These are phyloP conservation scores for Gnomoniopsis sp. DNA, from an alignment of 2,329 filamentous ascomycete genomes.

Conservation along the genomic window DNA sequence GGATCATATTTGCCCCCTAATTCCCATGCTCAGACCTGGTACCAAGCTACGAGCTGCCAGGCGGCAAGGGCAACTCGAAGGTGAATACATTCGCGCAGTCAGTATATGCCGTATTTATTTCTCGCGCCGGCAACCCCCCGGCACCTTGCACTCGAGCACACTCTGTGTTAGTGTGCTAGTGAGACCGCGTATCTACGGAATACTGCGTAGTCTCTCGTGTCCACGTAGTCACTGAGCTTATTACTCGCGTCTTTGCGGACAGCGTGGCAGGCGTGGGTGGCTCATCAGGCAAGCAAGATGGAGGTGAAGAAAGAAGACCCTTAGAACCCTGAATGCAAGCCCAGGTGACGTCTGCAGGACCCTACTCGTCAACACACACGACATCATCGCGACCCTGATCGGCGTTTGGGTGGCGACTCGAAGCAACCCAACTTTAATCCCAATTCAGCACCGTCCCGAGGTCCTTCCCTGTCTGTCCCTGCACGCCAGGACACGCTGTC, in stretches of 20 bases:
- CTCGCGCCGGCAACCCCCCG: neutral
- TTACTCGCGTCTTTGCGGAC: neutral
- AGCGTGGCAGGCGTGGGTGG: neutral
- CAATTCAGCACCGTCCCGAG: neutral
- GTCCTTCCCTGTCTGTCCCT: too few species aligned
- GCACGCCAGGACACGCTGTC: neutral
- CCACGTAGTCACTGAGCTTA: neutral
- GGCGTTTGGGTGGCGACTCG: neutral
- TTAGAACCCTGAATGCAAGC: neutral
- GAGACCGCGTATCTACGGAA: neutral
- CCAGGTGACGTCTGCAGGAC: conserved; percentile 12
- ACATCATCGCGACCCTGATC: conserved; percentile 14
- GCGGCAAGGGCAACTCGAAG: neutral
- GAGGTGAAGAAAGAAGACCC: neutral
- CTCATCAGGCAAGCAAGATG: neutral
- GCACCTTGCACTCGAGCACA: neutral
- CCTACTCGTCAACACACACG: conserved; percentile 8
- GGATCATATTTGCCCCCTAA: too few species aligned
- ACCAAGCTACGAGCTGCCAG: too few species aligned
- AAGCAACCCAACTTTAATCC: neutral
- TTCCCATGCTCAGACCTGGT: neutral
- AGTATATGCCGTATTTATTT: neutral
- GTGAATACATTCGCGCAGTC: too few species aligned
- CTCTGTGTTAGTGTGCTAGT: neutral
- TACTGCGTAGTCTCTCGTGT: neutral